Evolutionary conservation across 768 basidiomycete species (phyloP), one percentile per base, ranked within the genome.

Genomic region (Mycena chlorophos): DNA sequence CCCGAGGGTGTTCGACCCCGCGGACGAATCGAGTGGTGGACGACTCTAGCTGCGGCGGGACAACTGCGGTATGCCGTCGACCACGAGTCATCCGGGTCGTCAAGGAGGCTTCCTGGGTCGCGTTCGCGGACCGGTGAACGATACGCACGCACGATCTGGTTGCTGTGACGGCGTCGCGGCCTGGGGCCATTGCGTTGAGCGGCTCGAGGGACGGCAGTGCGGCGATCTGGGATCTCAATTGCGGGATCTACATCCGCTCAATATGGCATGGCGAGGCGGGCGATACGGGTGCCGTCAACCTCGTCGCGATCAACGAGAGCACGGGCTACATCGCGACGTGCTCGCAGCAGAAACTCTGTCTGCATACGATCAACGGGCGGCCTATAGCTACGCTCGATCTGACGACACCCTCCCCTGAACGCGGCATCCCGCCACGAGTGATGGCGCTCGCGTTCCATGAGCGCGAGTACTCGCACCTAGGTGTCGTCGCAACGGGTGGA

Each of bases 321-420:
- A 92, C 89, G 46, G 94, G 94, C 12, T 87, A 91, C 68, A 86
- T 96, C 51, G 92, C 91, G 0, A 86, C 92, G 0, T 93, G 91
- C 60, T 94, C 94, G 2, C 69, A 77, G 23, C 70, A 78, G 1
- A 83, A 83, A 51, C 69, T 97, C 16, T 88, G 84, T 67, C 71
- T 95, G 16, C 91, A 94, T 69, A 96, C 92, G 0, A 80, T 96
- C 72, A 96, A 96, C 64, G 94, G 83, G 0, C 81, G 88, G 17
- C 85, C 81, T 0, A 91, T 97, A 59, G 85, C 86, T 0, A 79
- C 77, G 13, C 68, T 93, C 29, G 87, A 91, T 58, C 74, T 92
- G 1, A 75, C 77, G 3, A 70, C 67, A 3, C 71, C 76, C 22
- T 68, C 78, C 20, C 70, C 73, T 3, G 76, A 76, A 34, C 76